Base-by-base conservation (phyloP, 208 protist genomes). In the Acanthamoeba quina region DNA sequence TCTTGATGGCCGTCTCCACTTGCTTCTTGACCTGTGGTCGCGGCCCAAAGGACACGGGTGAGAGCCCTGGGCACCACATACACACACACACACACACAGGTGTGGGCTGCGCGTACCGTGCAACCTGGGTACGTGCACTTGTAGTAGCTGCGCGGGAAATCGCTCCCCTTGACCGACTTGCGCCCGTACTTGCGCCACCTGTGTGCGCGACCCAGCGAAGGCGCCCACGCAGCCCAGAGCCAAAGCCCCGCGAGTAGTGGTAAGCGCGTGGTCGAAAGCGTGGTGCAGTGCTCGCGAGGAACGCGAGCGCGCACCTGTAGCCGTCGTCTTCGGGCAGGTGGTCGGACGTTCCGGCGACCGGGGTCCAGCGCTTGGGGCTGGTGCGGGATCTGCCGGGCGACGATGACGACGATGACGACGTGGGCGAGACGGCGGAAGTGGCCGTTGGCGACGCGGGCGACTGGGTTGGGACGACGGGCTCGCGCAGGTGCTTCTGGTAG, bases 121-220 rank as follows among this genome's bases (percentile, higher is more conserved):
- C 90, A 85, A 47, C 90, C 90, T 1, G 90, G 90, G 31, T 94
- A 70, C 1, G 90, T 94, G n/a, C 90, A 94, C 29, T 94, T 94
- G 60, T 94, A 94, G 52, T 94, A 94, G 58, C 90, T 94, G 15
- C 90, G 90, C 9, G 90, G 90, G 54, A 85, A 94, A 2, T 82
- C 66, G 31, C 72, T 94, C 5, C 88, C 83, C 31, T 94, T 93
- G 31, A 93, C 88, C 24, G 78, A 66, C 52, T 95, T 95, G 17
- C 86, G 85, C 6, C 94, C 94, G 58, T 95, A 95, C 37, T 95
- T 95, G n/a, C 94, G 76, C 94, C 94, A 95, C 17, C 94, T n/a
- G 41, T 94, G 94, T 31, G 31, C 15, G 37, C 2, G 24, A 6
- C 3, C 11, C 54, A 60, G 3, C 54, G 0, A 15, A 5, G 19